Evolutionary conservation across 371 early-diverging fungal genomes (phyloP), one percentile per base, ranked within the genome.

Genomic region (Mortierella sp.): DNA sequence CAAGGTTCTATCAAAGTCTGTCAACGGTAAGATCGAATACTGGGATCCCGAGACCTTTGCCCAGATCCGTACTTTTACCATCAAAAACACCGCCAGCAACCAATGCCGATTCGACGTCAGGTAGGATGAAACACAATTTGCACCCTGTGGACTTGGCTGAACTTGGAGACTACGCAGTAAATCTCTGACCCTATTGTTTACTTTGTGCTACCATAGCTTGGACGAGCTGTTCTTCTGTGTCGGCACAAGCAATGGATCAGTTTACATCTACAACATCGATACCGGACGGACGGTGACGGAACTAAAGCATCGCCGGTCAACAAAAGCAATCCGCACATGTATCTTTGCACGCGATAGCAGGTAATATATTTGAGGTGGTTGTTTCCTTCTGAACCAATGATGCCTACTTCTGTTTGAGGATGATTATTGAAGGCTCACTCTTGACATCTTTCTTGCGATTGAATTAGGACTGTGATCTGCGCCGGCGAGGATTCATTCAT

Each of bases 401-500:
- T 47, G 13, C 26, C 55, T 44, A 1, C 7, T 26, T 54, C 50
- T 14, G 28, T 11, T 28, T 19, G 19, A 14, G 3, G 5, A 7
- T 63, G 34, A 28, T 19, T 19, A 19, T 52, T 52, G 3, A n/a
- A 28, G 4, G 3, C 19, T 31, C 19, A 21, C 38, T 34, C 16
- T 24, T 38, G 42, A 58, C 16, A 11, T 47, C 72, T 10, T 21
- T 3, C 28, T 28, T 50, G 16, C 24, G 11, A 7, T 10, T 38
- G 10, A 10, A 8, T 24, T 82, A 94, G 95, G 50, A 94, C 94
- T 74, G 90, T 97, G 31, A 76, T 96, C 9, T 93, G 93, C 79
- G 95, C 91, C 42, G 95, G 96, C 38, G 96, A 96, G 73, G 96
- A 95, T 68, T 94, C 95, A 0, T 95, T 95, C 80, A 91, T 97